Base-by-base conservation (phyloP, 148 eudicot genomes). In the Agrostemma githago region DNA sequence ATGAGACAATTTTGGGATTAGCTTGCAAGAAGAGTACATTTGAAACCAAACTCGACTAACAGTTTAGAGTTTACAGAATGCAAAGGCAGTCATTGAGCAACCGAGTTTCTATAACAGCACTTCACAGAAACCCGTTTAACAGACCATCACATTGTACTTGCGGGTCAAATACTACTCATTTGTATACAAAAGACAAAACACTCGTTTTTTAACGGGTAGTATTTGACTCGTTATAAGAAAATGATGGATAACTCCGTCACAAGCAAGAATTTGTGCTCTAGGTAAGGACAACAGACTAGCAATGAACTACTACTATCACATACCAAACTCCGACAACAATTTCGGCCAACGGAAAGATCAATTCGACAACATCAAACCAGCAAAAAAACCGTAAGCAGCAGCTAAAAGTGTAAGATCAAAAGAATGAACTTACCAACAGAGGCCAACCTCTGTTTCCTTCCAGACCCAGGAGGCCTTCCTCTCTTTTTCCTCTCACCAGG, bases 401-500 rank as follows among this genome's bases (percentile, higher is more conserved):
- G n/a, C 66, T 3, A 80, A 73, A 3, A 66, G 59, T 21, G 14
- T 5, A 7, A 41, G 72, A 26, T 15, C 10, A 54, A 73, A 64
- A 3, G 34, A 76, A 16, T 26, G 75, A 74, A 72, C 85, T 81
- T 84, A 90, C 97, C 97, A 83, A 90, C 89, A 76, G 86, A 82
- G 7, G 99, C 88, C 75, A 95, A 79, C 62, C 84, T 84, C 78
- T 95, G 99, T 79, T 92, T 95, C 93, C 94, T 84, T 62, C 99
- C 99, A 73, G 88, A 92, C 57, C 99, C 97, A 71, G 85, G 97
- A 0, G 99, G 99, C 70, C 99, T 78, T 12, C 99, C 99, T 72
- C 90, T 76, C 62, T 76, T 72, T 84, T 78, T 80, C 75, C 79
- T 89, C 76, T 83, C 86, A 1, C 77, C 71, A 0, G 78, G 82